Conservation (phyloP, 176 grass and related monocot genomes). For the Cymbopogon citratus region DNA sequence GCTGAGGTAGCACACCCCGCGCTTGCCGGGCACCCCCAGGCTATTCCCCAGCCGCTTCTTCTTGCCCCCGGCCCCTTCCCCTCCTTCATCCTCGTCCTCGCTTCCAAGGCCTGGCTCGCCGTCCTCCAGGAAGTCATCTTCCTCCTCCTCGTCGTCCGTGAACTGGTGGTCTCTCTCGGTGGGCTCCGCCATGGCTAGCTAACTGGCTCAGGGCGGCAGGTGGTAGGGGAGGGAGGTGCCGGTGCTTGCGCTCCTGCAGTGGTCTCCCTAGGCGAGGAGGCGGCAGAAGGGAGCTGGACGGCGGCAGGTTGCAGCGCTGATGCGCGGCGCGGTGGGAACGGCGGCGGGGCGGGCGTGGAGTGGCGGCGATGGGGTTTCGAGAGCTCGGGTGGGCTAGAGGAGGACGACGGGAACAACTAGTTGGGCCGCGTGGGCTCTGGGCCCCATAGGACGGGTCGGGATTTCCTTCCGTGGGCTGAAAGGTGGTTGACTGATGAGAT, state of each 20-base stretch:
- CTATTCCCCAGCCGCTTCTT: slow-evolving; percentile 30
- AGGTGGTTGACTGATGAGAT: background rate
- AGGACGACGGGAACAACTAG: background rate
- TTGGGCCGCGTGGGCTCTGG: background rate
- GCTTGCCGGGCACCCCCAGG: slow-evolving; percentile 34
- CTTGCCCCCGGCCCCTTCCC: background rate
- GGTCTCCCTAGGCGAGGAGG: background rate
- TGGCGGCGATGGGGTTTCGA: no score
- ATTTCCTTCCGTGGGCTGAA: no score
- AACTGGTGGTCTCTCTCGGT: background rate
- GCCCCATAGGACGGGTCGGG: no score
- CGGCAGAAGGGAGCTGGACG: background rate
- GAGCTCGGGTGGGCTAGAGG: background rate
- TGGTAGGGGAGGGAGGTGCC: background rate
- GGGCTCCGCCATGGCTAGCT: slow-evolving; percentile 19
- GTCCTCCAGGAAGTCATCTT: background rate
- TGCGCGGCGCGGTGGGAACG: no score
- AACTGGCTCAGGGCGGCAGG: background rate
- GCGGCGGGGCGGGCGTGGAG: no score
- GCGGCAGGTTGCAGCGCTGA: background rate
- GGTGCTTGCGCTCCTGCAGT: background rate
- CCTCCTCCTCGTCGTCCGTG: slow-evolving; percentile 25
- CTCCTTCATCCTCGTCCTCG: slow-evolving; percentile 8
- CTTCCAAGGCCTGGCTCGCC: background rate
- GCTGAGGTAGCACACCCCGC: slow-evolving; percentile 87